These are phyloP conservation scores for Saccharomycopsis hybrid DNA, from an alignment of 1,139 yeast genomes.

Conservation along the genomic window DNA sequence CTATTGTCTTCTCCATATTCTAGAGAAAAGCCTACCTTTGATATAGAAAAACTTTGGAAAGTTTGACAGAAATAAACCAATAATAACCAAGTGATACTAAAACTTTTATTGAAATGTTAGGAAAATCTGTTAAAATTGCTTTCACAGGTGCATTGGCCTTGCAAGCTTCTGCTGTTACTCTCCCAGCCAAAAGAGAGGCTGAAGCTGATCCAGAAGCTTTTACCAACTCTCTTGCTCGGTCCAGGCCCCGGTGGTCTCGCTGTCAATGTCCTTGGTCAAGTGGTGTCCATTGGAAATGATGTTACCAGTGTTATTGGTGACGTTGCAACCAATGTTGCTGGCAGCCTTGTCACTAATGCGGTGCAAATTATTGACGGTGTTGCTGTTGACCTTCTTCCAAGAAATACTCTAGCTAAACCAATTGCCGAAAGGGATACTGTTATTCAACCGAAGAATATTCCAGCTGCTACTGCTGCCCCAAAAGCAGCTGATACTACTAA, in stretches of 20 bases:
- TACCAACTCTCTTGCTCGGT: conserved; percentile 2
- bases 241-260: conserved; percentile 8
- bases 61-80: too few species aligned
- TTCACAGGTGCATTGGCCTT: conserved; percentile 1
- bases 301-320: conserved; percentile 5
- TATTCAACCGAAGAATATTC: too few species aligned
- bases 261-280: conserved; percentile 1
- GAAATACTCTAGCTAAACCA: background rate
- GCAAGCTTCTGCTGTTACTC: background rate
- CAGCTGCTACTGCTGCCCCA: background rate
- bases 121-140: background rate
- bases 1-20: too few species aligned
- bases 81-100: background rate
- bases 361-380: conserved; percentile 2
- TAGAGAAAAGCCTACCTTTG: too few species aligned
- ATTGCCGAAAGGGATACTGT: too few species aligned
- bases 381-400: conserved; percentile 7
- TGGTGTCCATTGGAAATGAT: conserved; percentile 3
- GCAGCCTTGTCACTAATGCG: conserved; percentile 8
- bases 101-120: background rate
- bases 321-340: conserved; percentile 5
- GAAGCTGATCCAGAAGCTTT: conserved; percentile 1
- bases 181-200: background rate
- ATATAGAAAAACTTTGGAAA: too few species aligned
- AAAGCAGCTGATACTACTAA: background rate